Conservation (phyloP, 2,329 filamentous ascomycete genomes). For the Trichoderma afroharzianum region DNA sequence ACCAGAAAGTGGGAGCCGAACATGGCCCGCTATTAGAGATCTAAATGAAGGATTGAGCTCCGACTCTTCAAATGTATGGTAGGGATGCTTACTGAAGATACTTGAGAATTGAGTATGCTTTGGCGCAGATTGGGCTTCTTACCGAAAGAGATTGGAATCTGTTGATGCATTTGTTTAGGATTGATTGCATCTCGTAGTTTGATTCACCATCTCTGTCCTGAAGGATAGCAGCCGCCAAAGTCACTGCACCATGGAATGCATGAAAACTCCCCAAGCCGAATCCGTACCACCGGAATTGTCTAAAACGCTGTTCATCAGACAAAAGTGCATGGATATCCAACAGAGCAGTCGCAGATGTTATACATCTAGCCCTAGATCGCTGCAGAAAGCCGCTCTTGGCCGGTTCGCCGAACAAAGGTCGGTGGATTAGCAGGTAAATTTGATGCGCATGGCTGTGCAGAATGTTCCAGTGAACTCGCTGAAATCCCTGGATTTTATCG, state of each 20-base stretch:
- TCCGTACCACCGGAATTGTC: neutral
- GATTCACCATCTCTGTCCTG: neutral
- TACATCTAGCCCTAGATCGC: neutral
- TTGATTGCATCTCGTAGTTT: neutral
- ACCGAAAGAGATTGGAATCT: neutral
- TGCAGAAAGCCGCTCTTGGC: neutral
- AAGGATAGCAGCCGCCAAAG: neutral
- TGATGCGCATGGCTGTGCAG: neutral
- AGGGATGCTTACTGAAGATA: neutral
- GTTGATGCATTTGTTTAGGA: neutral
- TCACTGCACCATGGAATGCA: neutral
- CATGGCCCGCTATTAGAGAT: neutral
- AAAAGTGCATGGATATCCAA: neutral
- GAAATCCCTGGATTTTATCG: neutral
- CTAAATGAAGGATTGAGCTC: neutral
- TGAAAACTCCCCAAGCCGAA: neutral
- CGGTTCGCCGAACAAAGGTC: neutral
- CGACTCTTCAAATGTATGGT: neutral
- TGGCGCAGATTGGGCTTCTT: neutral
- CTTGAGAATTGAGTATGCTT: neutral
- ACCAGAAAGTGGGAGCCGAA: neutral
- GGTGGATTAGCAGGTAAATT: neutral
- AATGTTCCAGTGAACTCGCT: neutral
- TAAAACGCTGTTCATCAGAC: neutral
- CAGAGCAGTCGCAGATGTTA: neutral